Evolutionary conservation across 1,284 basidiomycete species (phyloP).

Genomic region (Cutaneotrichosporon curvatum): DNA sequence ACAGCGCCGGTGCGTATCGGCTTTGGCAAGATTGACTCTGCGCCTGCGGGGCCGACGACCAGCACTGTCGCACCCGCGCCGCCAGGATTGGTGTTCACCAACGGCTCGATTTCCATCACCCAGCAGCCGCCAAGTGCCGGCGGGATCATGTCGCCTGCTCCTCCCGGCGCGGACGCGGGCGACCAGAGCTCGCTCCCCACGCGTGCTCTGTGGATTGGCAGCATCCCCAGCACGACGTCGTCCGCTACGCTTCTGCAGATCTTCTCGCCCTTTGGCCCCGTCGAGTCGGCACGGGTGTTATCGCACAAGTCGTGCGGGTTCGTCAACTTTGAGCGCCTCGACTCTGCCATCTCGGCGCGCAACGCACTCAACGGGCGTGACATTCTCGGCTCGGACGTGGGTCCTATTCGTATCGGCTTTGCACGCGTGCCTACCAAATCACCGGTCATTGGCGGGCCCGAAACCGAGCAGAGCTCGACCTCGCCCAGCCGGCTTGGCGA

Average conservation of each 20-base stretch:
- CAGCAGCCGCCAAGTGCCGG: slow-evolving; percentile 10
- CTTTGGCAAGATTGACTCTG: slow-evolving; percentile 93
- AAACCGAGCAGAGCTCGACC: slow-evolving; percentile 17
- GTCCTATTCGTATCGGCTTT: slow-evolving; percentile 91
- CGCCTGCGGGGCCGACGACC: slow-evolving; percentile 70
- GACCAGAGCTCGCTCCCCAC: slow-evolving; percentile 64
- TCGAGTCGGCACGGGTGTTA: slow-evolving; percentile 90
- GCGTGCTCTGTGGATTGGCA: slow-evolving; percentile 90
- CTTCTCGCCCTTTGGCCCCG: slow-evolving; percentile 93
- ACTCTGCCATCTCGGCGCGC: slow-evolving; percentile 88
- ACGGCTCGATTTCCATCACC: slow-evolving; percentile 43
- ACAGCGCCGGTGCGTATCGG: slow-evolving; percentile 92
- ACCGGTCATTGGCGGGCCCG: slow-evolving; percentile 31
- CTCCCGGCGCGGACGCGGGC: slow-evolving; percentile 13
- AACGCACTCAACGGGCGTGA: slow-evolving; percentile 93
- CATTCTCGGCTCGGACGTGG: slow-evolving; percentile 88
- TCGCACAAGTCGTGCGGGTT: slow-evolving; percentile 65
- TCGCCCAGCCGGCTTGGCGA: slow-evolving; percentile 55
- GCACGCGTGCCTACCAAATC: slow-evolving; percentile 85
- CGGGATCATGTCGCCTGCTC: not conserved
- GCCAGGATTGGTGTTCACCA: slow-evolving; percentile 50
- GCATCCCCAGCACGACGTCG: slow-evolving; percentile 86
- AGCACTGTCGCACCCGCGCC: slow-evolving; percentile 55
- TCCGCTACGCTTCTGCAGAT: slow-evolving; percentile 74
- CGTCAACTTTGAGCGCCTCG: slow-evolving; percentile 96